Percentiles rank a stretch among this genome's conserved stretches.
Evolutionary conservation across 768 basidiomycete species (phyloP).

Genomic region (Agaricus subrufescens): DNA sequence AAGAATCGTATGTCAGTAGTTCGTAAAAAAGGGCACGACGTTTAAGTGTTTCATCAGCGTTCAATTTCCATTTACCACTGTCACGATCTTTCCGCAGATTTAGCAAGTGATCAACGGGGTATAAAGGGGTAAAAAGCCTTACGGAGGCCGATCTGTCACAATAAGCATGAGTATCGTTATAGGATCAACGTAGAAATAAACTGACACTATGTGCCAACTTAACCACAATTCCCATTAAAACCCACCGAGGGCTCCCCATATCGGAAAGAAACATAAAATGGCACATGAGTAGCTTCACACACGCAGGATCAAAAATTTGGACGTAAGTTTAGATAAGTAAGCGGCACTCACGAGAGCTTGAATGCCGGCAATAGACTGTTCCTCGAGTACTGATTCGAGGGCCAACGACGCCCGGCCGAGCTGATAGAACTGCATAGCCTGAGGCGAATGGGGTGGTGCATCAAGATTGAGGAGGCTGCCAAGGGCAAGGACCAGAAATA

Average conservation of each 20-base stretch:
- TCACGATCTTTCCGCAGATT: constrained; percentile 50
- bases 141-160: constrained; percentile 60
- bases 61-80: constrained; percentile 59
- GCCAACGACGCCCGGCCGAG: constrained; percentile 55
- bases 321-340: constrained; percentile 3
- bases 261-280: constrained; percentile 49
- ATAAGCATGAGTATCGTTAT: constrained; percentile 10
- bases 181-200: constrained; percentile 18
- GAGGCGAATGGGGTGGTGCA: constrained; percentile 44
- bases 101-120: background rate
- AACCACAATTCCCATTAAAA: constrained; percentile 64
- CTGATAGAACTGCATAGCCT: constrained; percentile 58
- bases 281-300: constrained; percentile 49
- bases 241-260: constrained; percentile 60
- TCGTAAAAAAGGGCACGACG: constrained; percentile 63
- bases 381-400: constrained; percentile 60
- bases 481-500: constrained; percentile 62
- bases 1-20: constrained; percentile 62
- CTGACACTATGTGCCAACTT: constrained; percentile 67
- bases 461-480: constrained; percentile 61
- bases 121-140: constrained; percentile 25
- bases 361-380: constrained; percentile 57
- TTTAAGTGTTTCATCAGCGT: constrained; percentile 50
- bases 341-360: constrained; percentile 52
- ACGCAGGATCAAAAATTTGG: constrained; percentile 10